phyloP scores from a whole-genome alignment of 768 basidiomycete species.

The Suillus variegatus region DNA sequence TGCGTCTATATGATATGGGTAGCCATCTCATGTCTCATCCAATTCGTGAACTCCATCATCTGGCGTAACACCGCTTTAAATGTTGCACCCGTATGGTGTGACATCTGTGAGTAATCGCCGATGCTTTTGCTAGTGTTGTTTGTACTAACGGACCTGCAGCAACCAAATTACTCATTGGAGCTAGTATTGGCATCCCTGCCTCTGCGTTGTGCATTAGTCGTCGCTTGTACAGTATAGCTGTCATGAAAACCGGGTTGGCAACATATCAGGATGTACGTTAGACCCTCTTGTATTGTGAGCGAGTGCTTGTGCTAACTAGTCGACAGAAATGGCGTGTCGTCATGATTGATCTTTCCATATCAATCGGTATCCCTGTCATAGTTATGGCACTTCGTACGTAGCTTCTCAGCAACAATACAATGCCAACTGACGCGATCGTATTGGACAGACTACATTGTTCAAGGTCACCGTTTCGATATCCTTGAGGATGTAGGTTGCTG shows the following conservation, averaged over 20 bases:
- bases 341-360: slow-evolving; percentile 36
- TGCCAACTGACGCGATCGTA: background rate
- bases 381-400: slow-evolving; percentile 29
- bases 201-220: slow-evolving; percentile 53
- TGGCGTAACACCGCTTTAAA: slow-evolving; percentile 66
- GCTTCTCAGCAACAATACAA: slow-evolving; percentile 10
- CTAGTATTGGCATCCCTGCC: slow-evolving; percentile 44
- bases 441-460: slow-evolving; percentile 45
- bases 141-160: slow-evolving; percentile 34
- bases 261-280: slow-evolving; percentile 36
- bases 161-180: slow-evolving; percentile 47
- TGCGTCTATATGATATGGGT: slow-evolving; percentile 74
- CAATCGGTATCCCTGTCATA: slow-evolving; percentile 39
- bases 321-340: slow-evolving; percentile 35
- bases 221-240: slow-evolving; percentile 48
- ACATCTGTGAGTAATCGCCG: slow-evolving; percentile 39
- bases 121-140: background rate
- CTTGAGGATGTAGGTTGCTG: slow-evolving; percentile 60
- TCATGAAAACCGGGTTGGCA: slow-evolving; percentile 20
- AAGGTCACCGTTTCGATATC: slow-evolving; percentile 63
- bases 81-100: slow-evolving; percentile 64
- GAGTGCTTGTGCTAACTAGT: background rate
- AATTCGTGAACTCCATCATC: slow-evolving; percentile 66
- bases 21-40: slow-evolving; percentile 54
- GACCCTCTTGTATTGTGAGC: background rate